Evolutionary conservation across 305 asterid species (phyloP).

Genomic region (Ajuga reptans): DNA sequence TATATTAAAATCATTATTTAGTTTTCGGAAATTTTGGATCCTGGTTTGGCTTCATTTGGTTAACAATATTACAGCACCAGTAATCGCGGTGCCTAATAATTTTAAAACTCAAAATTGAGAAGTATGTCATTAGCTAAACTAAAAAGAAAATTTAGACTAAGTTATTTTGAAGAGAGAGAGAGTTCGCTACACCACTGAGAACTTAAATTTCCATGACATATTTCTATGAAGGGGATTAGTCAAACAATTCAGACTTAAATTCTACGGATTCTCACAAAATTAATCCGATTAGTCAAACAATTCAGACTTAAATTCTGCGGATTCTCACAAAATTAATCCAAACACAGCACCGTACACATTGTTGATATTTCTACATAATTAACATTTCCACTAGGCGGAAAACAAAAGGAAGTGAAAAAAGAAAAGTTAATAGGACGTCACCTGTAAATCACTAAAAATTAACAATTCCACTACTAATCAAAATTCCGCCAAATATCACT

Average conservation of each 20-base stretch:
- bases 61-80: not conserved
- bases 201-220: not conserved
- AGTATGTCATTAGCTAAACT: not conserved
- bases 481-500: not conserved
- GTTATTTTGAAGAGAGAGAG: no score
- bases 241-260: not conserved
- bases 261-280: not conserved
- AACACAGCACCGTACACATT: not conserved
- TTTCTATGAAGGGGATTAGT: not conserved
- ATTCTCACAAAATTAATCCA: not conserved
- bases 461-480: not conserved
- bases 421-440: not conserved
- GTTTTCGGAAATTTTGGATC: not conserved
- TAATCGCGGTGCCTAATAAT: not conserved
- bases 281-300: not conserved
- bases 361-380: not conserved
- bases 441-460: not conserved
- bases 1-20: not conserved
- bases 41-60: not conserved
- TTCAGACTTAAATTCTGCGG: not conserved
- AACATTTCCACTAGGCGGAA: not conserved
- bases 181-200: not conserved
- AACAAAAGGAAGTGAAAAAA: not conserved
- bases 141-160: not conserved
- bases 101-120: constrained; percentile 2